Evolutionary conservation across 176 grass and related monocot species (phyloP).

Genomic region (Avena sativa): DNA sequence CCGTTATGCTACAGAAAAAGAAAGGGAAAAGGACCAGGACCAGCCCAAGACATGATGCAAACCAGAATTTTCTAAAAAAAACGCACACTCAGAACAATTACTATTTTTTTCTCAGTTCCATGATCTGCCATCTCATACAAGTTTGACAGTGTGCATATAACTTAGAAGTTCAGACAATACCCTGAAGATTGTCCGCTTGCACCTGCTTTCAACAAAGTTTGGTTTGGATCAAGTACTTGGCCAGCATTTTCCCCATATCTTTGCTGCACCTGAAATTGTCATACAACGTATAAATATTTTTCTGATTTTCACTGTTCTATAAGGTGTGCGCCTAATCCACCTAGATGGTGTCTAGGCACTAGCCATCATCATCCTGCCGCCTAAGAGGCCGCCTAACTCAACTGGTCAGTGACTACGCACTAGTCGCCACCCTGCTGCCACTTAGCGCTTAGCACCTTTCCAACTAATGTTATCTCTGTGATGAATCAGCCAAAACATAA

Average conservation of each 20-base stretch:
- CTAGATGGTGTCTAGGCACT: not conserved
- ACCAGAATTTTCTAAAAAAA: constrained; percentile 28
- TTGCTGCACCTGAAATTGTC: constrained; percentile 36
- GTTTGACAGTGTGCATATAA: constrained; percentile 15
- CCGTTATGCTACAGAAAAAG: not conserved
- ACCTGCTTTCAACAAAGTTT: constrained; percentile 69
- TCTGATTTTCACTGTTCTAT: constrained; percentile 6
- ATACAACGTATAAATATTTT: not conserved
- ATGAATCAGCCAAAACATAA: constrained; percentile 9
- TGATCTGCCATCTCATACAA: constrained; percentile 24
- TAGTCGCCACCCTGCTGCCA: not conserved
- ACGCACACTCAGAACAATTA: not conserved
- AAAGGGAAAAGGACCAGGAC: not conserved
- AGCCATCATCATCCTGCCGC: not conserved
- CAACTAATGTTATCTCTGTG: not conserved
- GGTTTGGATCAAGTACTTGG: constrained; percentile 60
- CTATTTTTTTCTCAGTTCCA: constrained; percentile 23
- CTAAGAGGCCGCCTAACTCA: not conserved
- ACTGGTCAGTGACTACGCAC: not conserved
- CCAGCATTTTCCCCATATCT: constrained; percentile 72
- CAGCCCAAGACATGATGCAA: constrained; percentile 9
- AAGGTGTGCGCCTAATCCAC: not conserved
- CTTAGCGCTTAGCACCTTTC: constrained; percentile 2
- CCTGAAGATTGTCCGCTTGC: constrained; percentile 67
- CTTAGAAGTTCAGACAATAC: constrained; percentile 52